Percentiles rank a stretch among this genome's conserved stretches.
These are phyloP conservation scores for Sparassis latifolia DNA, from an alignment of 1,284 basidiomycete species.

Conservation along the genomic window DNA sequence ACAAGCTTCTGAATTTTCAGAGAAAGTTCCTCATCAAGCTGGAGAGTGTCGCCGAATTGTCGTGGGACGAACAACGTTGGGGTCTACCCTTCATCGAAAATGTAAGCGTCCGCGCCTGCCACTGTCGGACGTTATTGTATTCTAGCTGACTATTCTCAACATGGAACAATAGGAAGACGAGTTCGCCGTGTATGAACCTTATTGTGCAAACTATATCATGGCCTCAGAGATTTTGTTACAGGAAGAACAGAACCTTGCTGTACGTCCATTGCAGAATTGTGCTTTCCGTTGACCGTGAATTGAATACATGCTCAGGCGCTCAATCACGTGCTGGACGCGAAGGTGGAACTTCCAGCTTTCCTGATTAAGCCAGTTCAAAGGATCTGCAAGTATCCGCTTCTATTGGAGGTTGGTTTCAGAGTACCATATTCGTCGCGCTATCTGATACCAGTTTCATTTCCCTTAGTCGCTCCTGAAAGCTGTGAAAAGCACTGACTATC, in stretches of 20 bases:
- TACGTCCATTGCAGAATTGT: conserved; percentile 37
- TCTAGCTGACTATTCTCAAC: conserved; percentile 23
- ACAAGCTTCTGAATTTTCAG: conserved; percentile 95
- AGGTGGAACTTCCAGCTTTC: conserved; percentile 83
- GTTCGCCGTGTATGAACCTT: conserved; percentile 93
- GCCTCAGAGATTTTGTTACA: conserved; percentile 82
- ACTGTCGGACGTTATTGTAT: conserved; percentile 30
- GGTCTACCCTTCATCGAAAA: conserved; percentile 76
- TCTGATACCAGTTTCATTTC: neutral
- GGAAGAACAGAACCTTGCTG: conserved; percentile 78
- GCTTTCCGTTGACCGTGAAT: conserved; percentile 25
- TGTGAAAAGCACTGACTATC: conserved; percentile 57
- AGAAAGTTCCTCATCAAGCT: conserved; percentile 93
- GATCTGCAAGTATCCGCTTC: conserved; percentile 71
- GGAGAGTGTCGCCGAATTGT: conserved; percentile 77
- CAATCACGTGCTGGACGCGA: conserved; percentile 74
- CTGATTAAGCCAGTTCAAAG: conserved; percentile 80
- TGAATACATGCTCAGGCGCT: conserved; percentile 47
- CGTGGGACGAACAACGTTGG: conserved; percentile 89
- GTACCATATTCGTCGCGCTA: too few species aligned
- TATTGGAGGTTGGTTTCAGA: conserved; percentile 44
- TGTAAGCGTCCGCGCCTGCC: conserved; percentile 44
- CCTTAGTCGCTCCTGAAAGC: conserved; percentile 60
- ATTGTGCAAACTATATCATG: conserved; percentile 93
- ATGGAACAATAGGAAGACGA: conserved; percentile 79